These are phyloP conservation scores for Panicum hallii DNA, from an alignment of 202 grass and related monocot species.

Conservation along the genomic window DNA sequence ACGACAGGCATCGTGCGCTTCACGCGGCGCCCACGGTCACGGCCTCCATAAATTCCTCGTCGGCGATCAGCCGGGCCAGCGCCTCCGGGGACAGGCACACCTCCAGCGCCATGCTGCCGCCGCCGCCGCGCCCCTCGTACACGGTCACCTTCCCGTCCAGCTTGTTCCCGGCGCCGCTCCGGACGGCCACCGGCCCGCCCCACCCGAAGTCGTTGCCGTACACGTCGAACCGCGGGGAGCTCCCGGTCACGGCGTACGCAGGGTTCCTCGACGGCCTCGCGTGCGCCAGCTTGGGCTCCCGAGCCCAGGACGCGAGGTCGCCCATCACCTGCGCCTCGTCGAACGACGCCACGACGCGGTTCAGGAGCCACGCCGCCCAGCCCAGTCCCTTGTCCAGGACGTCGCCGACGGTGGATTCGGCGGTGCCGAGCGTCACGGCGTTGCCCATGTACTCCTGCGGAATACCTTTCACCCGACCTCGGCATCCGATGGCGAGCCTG, in stretches of 20 bases:
- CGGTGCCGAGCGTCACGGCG: not conserved
- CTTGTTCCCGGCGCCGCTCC: constrained; percentile 48
- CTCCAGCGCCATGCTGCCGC: constrained; percentile 47
- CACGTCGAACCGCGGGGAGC: constrained; percentile 55
- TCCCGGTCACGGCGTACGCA: not conserved
- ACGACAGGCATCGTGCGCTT: too few relatives aligned
- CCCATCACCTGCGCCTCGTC: constrained; percentile 17
- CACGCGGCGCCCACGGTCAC: not conserved
- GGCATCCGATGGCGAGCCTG: not conserved
- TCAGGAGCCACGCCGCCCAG: constrained; percentile 39
- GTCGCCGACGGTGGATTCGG: constrained; percentile 31
- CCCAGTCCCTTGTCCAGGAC: constrained; percentile 27
- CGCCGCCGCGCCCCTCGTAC: constrained; percentile 32
- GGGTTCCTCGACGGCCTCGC: too few relatives aligned
- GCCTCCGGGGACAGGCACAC: constrained; percentile 31
- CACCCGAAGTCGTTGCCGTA: constrained; percentile 26
- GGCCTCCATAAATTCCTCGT: constrained; percentile 27
- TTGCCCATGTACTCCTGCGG: constrained; percentile 3
- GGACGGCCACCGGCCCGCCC: constrained; percentile 32
- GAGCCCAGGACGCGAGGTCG: not conserved
- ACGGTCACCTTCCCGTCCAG: constrained; percentile 47
- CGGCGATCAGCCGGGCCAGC: not conserved
- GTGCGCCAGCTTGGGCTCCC: not conserved
- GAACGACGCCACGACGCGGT: constrained; percentile 39
- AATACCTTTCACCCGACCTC: not conserved